These are phyloP conservation scores for Hypoxylon intermedium DNA, from an alignment of 495 filamentous ascomycete species.

Conservation along the genomic window DNA sequence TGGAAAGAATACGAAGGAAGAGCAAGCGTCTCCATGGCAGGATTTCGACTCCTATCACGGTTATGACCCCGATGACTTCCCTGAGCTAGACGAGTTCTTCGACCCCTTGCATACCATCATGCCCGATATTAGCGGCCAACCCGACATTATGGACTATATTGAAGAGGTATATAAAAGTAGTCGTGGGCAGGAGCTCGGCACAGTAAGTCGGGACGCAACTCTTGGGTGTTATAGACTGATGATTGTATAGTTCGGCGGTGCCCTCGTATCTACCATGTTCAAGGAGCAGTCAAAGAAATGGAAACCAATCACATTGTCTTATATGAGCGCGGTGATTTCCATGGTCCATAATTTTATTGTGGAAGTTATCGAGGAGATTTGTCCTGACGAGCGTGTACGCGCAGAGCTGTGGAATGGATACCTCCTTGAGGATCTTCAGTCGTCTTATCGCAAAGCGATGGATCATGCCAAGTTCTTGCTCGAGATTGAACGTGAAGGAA, in stretches of 20 bases:
- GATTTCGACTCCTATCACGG: neutral
- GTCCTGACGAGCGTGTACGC: conserved; percentile 48
- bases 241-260: conserved; percentile 42
- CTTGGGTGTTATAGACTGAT: neutral
- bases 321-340: conserved; percentile 56
- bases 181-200: conserved; percentile 44
- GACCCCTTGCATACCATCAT: conserved; percentile 1
- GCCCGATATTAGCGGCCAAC: neutral
- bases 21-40: neutral
- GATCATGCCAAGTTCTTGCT: conserved; percentile 57
- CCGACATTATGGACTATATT: conserved; percentile 41
- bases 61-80: conserved; percentile 7
- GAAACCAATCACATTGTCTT: conserved; percentile 52
- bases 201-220: conserved; percentile 23
- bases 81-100: conserved; percentile 41
- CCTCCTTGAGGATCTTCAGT: conserved; percentile 52
- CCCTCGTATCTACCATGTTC: conserved; percentile 55
- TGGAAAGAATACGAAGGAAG: conserved; percentile 14
- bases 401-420: conserved; percentile 46
- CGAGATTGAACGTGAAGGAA: conserved; percentile 54
- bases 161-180: conserved; percentile 32
- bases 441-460: conserved; percentile 54
- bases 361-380: conserved; percentile 45
- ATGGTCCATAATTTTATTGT: conserved; percentile 58
- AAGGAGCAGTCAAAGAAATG: conserved; percentile 64